Evolutionary conservation across 1,284 basidiomycete species (phyloP).

Genomic region (Moesziomyces globuligerus): DNA sequence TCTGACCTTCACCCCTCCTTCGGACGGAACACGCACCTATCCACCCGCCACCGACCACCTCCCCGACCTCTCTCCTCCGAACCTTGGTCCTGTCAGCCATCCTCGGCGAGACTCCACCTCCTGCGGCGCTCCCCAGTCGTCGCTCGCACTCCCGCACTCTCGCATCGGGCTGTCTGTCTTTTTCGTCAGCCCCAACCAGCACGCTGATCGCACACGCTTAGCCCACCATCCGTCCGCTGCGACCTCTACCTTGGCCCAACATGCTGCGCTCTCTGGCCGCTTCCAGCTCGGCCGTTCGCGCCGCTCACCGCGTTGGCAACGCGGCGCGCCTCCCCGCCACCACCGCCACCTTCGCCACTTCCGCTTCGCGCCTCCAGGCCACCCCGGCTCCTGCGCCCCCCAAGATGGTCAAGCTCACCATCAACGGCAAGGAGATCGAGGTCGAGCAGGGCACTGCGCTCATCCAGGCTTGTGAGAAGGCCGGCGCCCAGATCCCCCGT

Average conservation of each 20-base stretch:
- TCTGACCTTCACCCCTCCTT: slow-evolving; percentile 7
- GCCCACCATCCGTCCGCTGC: neutral
- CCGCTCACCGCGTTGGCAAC: slow-evolving; percentile 29
- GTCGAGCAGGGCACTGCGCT: slow-evolving; percentile 72
- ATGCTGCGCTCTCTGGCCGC: slow-evolving; percentile 50
- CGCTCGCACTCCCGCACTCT: no score
- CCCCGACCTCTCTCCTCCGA: neutral
- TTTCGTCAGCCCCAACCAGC: no score
- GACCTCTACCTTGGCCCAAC: slow-evolving; percentile 1
- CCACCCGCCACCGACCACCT: slow-evolving; percentile 12
- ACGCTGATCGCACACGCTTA: neutral
- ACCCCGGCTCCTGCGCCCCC: slow-evolving; percentile 57
- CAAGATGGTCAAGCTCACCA: slow-evolving; percentile 67
- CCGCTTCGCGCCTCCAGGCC: slow-evolving; percentile 51
- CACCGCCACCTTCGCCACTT: slow-evolving; percentile 49
- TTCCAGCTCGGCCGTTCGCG: slow-evolving; percentile 41
- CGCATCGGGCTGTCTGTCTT: no score
- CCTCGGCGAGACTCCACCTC: no score
- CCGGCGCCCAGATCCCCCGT: slow-evolving; percentile 69
- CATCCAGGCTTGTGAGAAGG: slow-evolving; percentile 86
- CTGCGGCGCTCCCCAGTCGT: neutral
- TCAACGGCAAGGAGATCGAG: slow-evolving; percentile 67
- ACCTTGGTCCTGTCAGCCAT: neutral
- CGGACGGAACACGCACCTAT: neutral
- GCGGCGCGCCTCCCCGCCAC: slow-evolving; percentile 23